These are phyloP conservation scores for Saturnispora hagleri DNA, from an alignment of 805 yeast genomes.

Conservation along the genomic window DNA sequence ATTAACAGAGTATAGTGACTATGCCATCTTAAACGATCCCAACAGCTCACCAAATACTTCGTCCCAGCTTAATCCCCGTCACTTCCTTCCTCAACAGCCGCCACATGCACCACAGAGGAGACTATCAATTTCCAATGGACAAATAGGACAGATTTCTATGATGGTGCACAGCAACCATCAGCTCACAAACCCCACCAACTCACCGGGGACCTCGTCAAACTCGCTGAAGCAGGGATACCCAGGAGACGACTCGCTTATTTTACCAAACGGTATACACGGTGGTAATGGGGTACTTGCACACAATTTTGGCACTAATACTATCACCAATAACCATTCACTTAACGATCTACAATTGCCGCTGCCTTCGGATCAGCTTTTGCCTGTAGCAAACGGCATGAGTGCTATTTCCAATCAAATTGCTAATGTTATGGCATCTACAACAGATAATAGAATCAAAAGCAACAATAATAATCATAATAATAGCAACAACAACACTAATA, in stretches of 20 bases:
- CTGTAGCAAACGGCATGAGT: slow-evolving; percentile 4
- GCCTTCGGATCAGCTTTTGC: slow-evolving; percentile 12
- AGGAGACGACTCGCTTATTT: slow-evolving; percentile 1
- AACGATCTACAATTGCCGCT: slow-evolving; percentile 1
- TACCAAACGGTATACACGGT: slow-evolving; percentile 1
- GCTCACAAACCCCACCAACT: slow-evolving; percentile 3
- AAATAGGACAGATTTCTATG: slow-evolving; percentile 58
- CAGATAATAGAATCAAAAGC: background rate
- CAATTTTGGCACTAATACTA: background rate
- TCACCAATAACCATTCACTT: background rate
- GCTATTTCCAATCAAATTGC: background rate
- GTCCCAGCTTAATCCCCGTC: background rate
- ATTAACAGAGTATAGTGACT: slow-evolving; percentile 24
- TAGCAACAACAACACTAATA: too few relatives aligned
- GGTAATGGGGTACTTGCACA: background rate
- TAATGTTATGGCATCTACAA: background rate
- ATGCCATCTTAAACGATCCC: slow-evolving; percentile 10
- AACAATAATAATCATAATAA: background rate
- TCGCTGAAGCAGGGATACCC: background rate
- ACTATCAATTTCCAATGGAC: slow-evolving; percentile 78
- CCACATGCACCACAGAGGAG: slow-evolving; percentile 40
- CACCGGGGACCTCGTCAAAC: background rate
- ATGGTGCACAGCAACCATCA: slow-evolving; percentile 17
- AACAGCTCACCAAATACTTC: background rate
- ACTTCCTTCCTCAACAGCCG: background rate